Base-by-base conservation (phyloP, 495 filamentous ascomycete species). In the Ramalina intermedia region DNA sequence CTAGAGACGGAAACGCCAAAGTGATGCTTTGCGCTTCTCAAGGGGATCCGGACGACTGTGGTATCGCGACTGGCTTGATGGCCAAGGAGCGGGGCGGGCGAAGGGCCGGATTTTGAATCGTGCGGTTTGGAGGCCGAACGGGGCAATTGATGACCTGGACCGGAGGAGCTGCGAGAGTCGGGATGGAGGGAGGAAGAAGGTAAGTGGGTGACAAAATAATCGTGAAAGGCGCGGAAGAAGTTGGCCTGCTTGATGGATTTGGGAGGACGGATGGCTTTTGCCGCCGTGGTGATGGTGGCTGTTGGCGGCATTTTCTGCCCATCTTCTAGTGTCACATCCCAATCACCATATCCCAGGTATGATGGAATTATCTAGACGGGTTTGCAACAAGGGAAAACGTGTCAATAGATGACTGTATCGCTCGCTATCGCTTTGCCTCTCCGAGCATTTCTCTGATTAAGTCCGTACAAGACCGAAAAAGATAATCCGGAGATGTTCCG, bases 41-140 rank as follows among this genome's bases (percentile, higher is more conserved):
- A 68, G 0, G 91, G 91, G 54, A 98, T 96, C n/a, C 91, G 86
- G 18, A 98, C 91, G n/a, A 96, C 88, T 0, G 90, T 95, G 29
- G 87, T 80, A 55, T 94, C 88, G 35, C 87, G 80, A 26, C 65
- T 66, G 11, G 56, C 52, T 14, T 47, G 44, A 17, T 27, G 14
- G 38, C 69, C 70, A 35, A 76, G 71, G 58, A 78, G 59, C 21
- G 74, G 67, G 7, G 75, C 68, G 11, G 78, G 80, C 9, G 81
- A 76, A 13, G 71, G 53, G 59, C 76, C 51, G 58, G 74, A 48
- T 5, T 57, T 66, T n/a, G 66, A 58, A n/a, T 63, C 79, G 66
- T 93, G 87, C 2, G 89, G 88, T n/a, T 78, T 80, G 23, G 87
- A 89, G 4, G 80, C 85, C 24, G 81, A 72, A 41, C 87, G 82